Evolutionary conservation across 306 rosid species (phyloP).

Genomic region (Geum urbanum): DNA sequence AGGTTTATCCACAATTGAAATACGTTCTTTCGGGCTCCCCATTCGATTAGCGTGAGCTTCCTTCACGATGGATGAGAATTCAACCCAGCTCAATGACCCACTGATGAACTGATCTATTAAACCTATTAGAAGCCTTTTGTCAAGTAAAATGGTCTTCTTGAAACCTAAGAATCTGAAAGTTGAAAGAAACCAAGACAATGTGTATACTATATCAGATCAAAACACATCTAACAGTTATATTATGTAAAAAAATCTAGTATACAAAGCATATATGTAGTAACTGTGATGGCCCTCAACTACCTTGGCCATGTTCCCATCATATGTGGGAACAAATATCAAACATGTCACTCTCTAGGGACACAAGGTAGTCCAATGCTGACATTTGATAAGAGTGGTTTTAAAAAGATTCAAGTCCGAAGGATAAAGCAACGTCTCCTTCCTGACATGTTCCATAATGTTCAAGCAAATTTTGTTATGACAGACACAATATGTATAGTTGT

Average conservation of each 20-base stretch:
- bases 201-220: not conserved
- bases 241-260: not conserved
- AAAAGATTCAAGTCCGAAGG: conserved; percentile 67
- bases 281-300: conserved; percentile 92
- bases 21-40: conserved; percentile 63
- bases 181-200: not conserved
- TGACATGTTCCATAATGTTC: conserved; percentile 43
- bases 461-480: conserved; percentile 19
- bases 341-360: conserved; percentile 85
- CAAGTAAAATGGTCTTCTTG: conserved; percentile 59
- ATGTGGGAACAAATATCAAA: conserved; percentile 85
- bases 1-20: conserved; percentile 46
- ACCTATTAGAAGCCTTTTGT: conserved; percentile 58
- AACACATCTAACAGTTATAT: not conserved
- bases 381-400: conserved; percentile 86
- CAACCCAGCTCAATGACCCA: conserved; percentile 68
- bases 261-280: conserved; percentile 26
- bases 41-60: conserved; percentile 52
- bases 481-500: conserved; percentile 3
- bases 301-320: conserved; percentile 97
- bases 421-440: conserved; percentile 75
- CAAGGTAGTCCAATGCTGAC: conserved; percentile 92
- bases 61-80: conserved; percentile 59
- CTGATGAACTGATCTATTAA: conserved; percentile 55
- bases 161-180: conserved; percentile 70